phyloP scores from a whole-genome alignment of 768 basidiomycete species.

The Favolaschia claudopus region DNA sequence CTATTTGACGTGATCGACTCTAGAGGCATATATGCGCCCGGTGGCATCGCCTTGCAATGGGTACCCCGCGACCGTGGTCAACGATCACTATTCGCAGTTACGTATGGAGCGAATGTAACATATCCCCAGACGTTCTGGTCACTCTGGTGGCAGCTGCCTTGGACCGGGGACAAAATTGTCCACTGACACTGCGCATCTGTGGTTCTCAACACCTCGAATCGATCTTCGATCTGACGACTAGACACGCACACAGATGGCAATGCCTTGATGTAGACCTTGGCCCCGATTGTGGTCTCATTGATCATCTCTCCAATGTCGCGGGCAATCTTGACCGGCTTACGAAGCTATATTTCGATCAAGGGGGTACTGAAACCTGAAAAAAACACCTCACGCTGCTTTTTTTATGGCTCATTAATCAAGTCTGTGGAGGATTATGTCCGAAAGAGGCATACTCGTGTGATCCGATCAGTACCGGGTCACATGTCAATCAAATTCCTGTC shows the following conservation, averaged over 20 bases:
- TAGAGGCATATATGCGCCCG: constrained; percentile 9
- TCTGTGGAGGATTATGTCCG: too few relatives aligned
- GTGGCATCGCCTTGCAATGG: constrained; percentile 1
- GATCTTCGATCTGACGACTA: background rate
- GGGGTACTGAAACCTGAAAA: too few relatives aligned
- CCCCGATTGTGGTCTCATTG: background rate
- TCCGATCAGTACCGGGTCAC: too few relatives aligned
- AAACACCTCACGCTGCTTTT: too few relatives aligned
- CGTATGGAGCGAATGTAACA: background rate
- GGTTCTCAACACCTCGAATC: background rate
- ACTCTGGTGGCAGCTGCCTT: background rate
- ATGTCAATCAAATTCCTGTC: too few relatives aligned
- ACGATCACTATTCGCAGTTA: background rate
- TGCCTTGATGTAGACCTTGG: background rate
- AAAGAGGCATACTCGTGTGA: too few relatives aligned
- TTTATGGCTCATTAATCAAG: too few relatives aligned
- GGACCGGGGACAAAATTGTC: background rate
- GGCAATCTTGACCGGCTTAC: background rate
- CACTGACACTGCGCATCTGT: background rate
- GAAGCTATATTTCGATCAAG: background rate
- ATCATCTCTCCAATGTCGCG: background rate
- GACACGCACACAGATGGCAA: background rate
- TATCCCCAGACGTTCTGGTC: background rate
- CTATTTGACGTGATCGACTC: too few relatives aligned
- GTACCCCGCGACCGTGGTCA: constrained; percentile 4